Base-by-base conservation (phyloP, 306 rosid genomes). In the Rubus parviflorus region DNA sequence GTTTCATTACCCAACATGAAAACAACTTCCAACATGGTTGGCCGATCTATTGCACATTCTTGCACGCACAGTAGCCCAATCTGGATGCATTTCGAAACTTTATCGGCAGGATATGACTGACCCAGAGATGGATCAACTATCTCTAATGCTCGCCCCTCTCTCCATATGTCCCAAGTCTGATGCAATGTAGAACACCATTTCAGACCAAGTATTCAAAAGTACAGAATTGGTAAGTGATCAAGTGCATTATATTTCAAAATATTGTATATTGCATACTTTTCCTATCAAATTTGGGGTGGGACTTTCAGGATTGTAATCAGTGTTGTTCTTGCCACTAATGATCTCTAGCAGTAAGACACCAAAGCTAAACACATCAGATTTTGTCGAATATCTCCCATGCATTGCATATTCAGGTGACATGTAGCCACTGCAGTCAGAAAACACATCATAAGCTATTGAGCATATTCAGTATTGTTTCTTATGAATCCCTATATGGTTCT, bases 341-440 rank as follows among this genome's bases (percentile, higher is more conserved):
- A 90, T 84, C 83, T 92, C 95, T 30, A 92, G 67, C 11, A 75
- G 51, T 20, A 92, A 70, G 38, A 92, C 84, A 19, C 91, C 92
- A 3, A 83, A 92, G 77, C 93, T 88, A 16, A 80, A 90, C 1
- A 86, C 90, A 51, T 88, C 88, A 0, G 89, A 84, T 47, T 87
- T 86, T 10, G 64, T 45, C 6, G 91, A 92, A 80, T 85, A 88
- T 22, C 75, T 16, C 3, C 93, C 90, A 69, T 85, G 82, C 81
- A 89, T 77, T 19, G 91, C 92, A 66, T 89, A 86, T 68, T 89
- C 88, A 0, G 88, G 95, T 4, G 95, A n/a, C n/a, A n/a, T n/a
- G n/a, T n/a, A 25, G 30, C 30, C 30, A 25, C 30, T 88, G 12
- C 72, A 22, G 52, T 71, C 48, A 57, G 3, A 4, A 14, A 19